Conservation (phyloP, 345 rosid genomes). For the Populus alba region DNA sequence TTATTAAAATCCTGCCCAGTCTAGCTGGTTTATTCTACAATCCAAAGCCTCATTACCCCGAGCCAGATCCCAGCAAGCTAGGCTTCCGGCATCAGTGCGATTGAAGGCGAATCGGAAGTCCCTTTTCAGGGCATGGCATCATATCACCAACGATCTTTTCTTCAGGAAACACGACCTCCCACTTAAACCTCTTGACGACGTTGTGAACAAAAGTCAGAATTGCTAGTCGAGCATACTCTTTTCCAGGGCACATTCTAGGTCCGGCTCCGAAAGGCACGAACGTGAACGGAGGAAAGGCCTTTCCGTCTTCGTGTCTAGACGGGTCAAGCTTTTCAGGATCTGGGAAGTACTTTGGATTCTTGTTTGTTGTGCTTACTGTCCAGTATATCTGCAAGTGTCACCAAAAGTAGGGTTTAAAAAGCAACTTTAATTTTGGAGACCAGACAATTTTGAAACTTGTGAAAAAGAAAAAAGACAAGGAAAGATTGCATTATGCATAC, state of each 20-base stretch:
- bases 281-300: conserved; percentile 30
- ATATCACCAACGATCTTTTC: conserved; percentile 40
- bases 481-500: neutral
- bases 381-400: conserved; percentile 32
- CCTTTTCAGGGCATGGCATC: conserved; percentile 50
- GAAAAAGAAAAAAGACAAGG: too few relatives aligned
- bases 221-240: conserved; percentile 45
- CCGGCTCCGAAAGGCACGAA: conserved; percentile 53
- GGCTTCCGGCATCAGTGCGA: neutral
- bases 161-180: conserved; percentile 26
- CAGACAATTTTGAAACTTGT: too few relatives aligned
- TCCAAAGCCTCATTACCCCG: too few relatives aligned
- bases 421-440: neutral
- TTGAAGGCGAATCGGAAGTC: conserved; percentile 41
- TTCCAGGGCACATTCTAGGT: conserved; percentile 47
- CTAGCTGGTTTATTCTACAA: too few relatives aligned
- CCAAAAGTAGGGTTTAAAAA: neutral
- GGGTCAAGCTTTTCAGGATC: conserved; percentile 43
- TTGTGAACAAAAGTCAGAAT: conserved; percentile 41
- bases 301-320: conserved; percentile 32
- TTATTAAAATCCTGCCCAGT: too few relatives aligned
- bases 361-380: conserved; percentile 47
- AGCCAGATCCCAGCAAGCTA: neutral
- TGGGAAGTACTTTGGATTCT: conserved; percentile 36
- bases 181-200: conserved; percentile 33